Conservation (phyloP, 2,329 filamentous ascomycete genomes). For the Setomelanomma holmii region DNA sequence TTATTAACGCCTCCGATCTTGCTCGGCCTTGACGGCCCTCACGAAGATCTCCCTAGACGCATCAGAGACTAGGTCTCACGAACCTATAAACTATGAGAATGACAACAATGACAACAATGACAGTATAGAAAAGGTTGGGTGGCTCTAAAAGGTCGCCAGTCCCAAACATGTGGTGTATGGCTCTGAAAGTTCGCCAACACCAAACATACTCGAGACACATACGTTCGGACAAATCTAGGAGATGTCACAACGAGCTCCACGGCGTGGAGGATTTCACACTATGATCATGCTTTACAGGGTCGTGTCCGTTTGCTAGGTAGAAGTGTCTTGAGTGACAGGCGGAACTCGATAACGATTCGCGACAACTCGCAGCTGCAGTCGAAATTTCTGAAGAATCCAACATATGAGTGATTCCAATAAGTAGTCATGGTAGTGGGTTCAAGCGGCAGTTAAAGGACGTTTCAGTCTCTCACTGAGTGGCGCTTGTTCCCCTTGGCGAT, state of each 20-base stretch:
- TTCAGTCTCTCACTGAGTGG: background rate
- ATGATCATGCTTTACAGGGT: background rate
- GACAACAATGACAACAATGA: background rate
- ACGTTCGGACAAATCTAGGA: background rate
- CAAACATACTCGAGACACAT: background rate
- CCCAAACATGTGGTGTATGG: too few relatives aligned
- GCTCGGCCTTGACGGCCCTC: background rate
- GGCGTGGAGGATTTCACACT: background rate
- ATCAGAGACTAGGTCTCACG: too few relatives aligned
- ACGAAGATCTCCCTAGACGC: background rate
- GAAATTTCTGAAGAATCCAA: too few relatives aligned
- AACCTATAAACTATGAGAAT: too few relatives aligned
- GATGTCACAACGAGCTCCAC: background rate
- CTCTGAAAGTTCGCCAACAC: background rate
- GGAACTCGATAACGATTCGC: background rate
- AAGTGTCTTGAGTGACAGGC: background rate
- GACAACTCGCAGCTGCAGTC: background rate
- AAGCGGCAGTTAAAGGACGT: too few relatives aligned
- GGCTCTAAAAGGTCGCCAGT: background rate
- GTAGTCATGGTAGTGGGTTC: too few relatives aligned
- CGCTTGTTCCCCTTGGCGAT: background rate
- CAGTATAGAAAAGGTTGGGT: background rate
- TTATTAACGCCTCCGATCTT: too few relatives aligned
- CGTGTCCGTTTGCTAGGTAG: background rate
- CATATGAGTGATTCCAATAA: too few relatives aligned